Evolutionary conservation across 106 monocot species (phyloP).

Genomic region (Apostasia shenzhenica): DNA sequence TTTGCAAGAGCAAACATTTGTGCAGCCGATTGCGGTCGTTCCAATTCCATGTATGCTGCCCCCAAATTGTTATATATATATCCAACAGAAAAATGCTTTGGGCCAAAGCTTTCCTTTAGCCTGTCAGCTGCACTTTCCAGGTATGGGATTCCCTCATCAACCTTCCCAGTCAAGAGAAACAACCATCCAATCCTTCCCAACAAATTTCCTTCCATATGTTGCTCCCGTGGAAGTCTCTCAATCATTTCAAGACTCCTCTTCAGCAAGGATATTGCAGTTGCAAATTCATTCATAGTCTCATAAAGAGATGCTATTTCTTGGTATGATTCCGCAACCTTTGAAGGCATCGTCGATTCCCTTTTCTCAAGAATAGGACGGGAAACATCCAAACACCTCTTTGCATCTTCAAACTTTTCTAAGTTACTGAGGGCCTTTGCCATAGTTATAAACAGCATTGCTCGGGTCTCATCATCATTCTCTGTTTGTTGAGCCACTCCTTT

Average conservation of each 20-base stretch:
- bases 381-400: conserved; percentile 69
- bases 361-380: conserved; percentile 57
- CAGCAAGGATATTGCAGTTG: conserved; percentile 62
- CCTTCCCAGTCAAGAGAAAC: conserved; percentile 74
- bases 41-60: conserved; percentile 83
- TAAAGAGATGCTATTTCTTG: conserved; percentile 65
- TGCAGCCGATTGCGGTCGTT: conserved; percentile 80
- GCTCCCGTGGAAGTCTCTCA: conserved; percentile 67
- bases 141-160: conserved; percentile 54
- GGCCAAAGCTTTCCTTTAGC: conserved; percentile 85
- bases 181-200: conserved; percentile 82
- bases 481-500: conserved; percentile 41
- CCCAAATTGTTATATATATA: conserved; percentile 96
- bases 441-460: conserved; percentile 63
- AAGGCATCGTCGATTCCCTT: conserved; percentile 41
- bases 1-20: conserved; percentile 97
- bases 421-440: conserved; percentile 76
- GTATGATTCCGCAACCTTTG: conserved; percentile 59
- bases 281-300: conserved; percentile 83
- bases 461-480: conserved; percentile 50
- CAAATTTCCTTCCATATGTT: conserved; percentile 70
- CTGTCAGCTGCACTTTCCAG: conserved; percentile 82
- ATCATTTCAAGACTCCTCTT: conserved; percentile 54
- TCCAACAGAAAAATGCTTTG: conserved; percentile 84
- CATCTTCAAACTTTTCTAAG: conserved; percentile 57